These are phyloP conservation scores for Daphne laureola DNA, from an alignment of 441 rosid species.

Conservation along the genomic window DNA sequence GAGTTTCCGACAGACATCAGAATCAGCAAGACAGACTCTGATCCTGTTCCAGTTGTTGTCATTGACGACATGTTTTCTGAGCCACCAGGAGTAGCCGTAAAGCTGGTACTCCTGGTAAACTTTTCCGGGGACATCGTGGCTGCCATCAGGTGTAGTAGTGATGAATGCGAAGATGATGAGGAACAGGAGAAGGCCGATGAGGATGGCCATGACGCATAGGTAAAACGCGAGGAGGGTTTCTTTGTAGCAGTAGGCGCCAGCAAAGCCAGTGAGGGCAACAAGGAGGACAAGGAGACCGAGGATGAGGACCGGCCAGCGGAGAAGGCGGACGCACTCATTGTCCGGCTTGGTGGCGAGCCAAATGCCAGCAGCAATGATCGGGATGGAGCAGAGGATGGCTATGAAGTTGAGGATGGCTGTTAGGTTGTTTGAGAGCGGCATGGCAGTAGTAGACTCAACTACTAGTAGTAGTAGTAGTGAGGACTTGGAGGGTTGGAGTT, in stretches of 20 bases:
- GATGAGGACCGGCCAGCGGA: conserved; percentile 62
- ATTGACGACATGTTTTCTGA: conserved; percentile 35
- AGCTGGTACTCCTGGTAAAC: conserved; percentile 48
- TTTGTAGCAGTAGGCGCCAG: conserved; percentile 63
- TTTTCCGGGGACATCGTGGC: conserved; percentile 39
- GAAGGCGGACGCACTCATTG: conserved; percentile 48
- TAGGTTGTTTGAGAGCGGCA: conserved; percentile 82
- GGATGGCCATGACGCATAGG: conserved; percentile 60
- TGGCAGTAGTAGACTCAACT: too few relatives aligned
- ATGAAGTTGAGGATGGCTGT: conserved; percentile 81
- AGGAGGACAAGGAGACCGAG: conserved; percentile 59
- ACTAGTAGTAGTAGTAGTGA: too few relatives aligned
- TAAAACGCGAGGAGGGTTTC: conserved; percentile 48
- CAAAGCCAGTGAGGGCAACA: conserved; percentile 55
- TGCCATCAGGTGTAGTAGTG: conserved; percentile 56
- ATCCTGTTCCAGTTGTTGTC: conserved; percentile 44
- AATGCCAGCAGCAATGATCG: conserved; percentile 75
- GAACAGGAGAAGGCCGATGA: conserved; percentile 41
- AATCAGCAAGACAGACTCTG: conserved; percentile 45
- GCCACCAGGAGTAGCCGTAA: conserved; percentile 43
- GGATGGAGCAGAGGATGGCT: conserved; percentile 80
- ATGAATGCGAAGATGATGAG: conserved; percentile 48
- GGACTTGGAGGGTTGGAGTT: background rate
- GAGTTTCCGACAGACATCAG: conserved; percentile 42
- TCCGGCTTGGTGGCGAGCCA: conserved; percentile 83